Percentiles rank a stretch among this genome's conserved stretches.
Conservation (phyloP, 2,329 filamentous ascomycete species). For the Sporothrix luriei region DNA sequence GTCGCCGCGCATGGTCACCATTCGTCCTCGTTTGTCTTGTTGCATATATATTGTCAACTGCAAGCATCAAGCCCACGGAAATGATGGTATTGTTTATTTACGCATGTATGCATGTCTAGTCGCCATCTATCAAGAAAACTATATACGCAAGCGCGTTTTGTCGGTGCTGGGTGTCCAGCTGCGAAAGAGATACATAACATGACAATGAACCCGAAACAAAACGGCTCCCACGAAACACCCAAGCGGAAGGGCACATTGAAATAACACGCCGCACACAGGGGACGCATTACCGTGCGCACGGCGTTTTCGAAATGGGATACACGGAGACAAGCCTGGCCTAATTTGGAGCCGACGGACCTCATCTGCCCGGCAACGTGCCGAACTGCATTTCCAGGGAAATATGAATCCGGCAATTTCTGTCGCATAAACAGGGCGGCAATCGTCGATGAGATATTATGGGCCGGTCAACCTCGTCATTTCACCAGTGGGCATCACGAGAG, state of each 20-base stretch:
- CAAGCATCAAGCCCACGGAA: background rate
- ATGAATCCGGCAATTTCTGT: constrained; percentile 5
- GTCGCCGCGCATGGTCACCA: background rate
- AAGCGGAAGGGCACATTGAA: background rate
- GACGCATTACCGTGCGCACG: background rate
- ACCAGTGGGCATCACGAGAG: background rate
- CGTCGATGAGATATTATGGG: background rate
- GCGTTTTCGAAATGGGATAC: too few relatives aligned
- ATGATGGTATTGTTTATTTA: background rate
- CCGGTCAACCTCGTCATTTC: background rate
- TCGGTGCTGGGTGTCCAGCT: background rate
- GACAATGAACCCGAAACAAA: background rate
- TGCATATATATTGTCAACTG: background rate
- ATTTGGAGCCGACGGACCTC: background rate
- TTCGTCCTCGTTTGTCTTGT: background rate
- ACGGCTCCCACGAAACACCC: background rate
- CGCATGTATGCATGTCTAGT: background rate
- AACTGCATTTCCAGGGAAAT: background rate
- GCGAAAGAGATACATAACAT: background rate
- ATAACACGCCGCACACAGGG: background rate
- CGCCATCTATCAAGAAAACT: background rate
- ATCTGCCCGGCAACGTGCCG: background rate
- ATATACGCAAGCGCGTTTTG: background rate
- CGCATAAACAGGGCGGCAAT: too few relatives aligned
- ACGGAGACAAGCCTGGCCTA: background rate